Percentiles rank a stretch among this genome's conserved stretches.
Evolutionary conservation across 2,329 filamentous ascomycete genomes (phyloP).

Genomic region (Cordyceps fumosorosea): DNA sequence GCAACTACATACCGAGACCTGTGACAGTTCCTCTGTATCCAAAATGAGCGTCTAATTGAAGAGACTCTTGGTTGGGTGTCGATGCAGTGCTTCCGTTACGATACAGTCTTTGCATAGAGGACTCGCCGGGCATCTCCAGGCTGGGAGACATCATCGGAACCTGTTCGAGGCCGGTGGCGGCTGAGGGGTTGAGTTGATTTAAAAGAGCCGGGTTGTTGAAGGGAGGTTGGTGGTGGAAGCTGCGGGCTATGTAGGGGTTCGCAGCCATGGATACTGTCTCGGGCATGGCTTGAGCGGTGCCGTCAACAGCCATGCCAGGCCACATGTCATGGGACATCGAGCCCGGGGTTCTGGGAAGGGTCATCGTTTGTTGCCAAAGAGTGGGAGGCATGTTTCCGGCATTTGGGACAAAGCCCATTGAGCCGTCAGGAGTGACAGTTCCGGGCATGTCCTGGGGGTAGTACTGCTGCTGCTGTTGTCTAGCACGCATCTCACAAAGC

Average conservation of each 20-base stretch:
- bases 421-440: constrained; percentile 2
- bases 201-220: constrained; percentile 7
- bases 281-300: background rate
- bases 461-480: constrained; percentile 13
- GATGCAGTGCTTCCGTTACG: constrained; percentile 7
- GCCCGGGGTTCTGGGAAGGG: constrained; percentile 7
- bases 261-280: background rate
- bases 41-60: constrained; percentile 9
- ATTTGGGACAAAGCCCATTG: constrained; percentile 7
- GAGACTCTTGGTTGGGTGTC: constrained; percentile 8
- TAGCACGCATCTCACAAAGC: constrained; percentile 13
- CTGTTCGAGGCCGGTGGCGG: background rate
- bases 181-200: background rate
- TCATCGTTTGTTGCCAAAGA: constrained; percentile 8
- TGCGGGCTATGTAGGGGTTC: constrained; percentile 4
- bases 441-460: constrained; percentile 4
- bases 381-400: constrained; percentile 1
- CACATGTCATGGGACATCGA: constrained; percentile 11
- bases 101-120: constrained; percentile 8
- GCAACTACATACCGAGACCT: background rate
- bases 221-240: constrained; percentile 4
- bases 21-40: constrained; percentile 6
- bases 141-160: constrained; percentile 8
- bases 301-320: constrained; percentile 7
- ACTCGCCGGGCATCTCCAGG: constrained; percentile 2